Evolutionary conservation across 306 rosid species (phyloP).

Genomic region (Nissolia schottii): DNA sequence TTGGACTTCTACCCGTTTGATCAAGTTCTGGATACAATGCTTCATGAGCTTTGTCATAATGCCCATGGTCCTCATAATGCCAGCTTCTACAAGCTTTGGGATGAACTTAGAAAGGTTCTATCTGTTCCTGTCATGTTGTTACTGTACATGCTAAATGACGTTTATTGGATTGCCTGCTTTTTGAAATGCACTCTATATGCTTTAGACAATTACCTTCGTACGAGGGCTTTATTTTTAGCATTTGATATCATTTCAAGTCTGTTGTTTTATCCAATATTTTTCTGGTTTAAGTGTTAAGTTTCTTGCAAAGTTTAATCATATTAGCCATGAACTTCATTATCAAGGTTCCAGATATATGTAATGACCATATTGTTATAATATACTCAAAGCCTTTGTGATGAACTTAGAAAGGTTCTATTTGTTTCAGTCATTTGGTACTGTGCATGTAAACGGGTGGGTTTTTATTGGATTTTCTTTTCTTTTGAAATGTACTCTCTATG

Average conservation of each 20-base stretch:
- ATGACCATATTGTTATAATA: not conserved
- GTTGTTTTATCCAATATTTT: not conserved
- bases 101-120: conserved; percentile 80
- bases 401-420: conserved; percentile 71
- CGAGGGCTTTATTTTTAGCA: not conserved
- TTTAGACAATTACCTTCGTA: not conserved
- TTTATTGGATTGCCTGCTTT: not conserved
- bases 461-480: not conserved
- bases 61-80: conserved; percentile 76
- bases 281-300: not conserved
- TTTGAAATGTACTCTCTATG: not conserved
- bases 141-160: not conserved
- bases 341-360: not conserved
- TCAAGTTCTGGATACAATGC: conserved; percentile 89
- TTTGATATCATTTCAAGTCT: not conserved
- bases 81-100: conserved; percentile 92
- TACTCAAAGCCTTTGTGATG: conserved; percentile 93
- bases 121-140: not conserved
- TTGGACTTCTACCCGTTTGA: conserved; percentile 60
- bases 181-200: not conserved
- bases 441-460: not conserved
- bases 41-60: conserved; percentile 96
- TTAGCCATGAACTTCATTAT: not conserved
- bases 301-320: not conserved
- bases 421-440: not conserved